These are phyloP conservation scores for Haplosporangium gracile DNA, from an alignment of 192 early-diverging fungal genomes.

Conservation along the genomic window DNA sequence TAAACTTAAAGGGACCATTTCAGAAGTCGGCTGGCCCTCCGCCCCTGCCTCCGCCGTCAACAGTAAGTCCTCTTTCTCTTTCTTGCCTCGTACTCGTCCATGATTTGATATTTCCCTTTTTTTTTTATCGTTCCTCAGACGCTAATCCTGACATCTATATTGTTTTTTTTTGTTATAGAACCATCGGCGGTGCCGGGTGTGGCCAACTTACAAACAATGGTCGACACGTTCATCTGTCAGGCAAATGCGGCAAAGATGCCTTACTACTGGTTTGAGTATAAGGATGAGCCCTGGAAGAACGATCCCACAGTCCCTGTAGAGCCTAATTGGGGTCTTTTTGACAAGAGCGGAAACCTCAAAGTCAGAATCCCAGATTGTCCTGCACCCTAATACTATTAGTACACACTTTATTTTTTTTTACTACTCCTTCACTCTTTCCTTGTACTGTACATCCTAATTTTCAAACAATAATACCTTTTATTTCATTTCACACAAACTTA, in stretches of 20 bases:
- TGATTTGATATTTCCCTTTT: not conserved
- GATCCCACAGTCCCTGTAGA: constrained; percentile 39
- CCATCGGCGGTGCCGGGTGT: constrained; percentile 45
- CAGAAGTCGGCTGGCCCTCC: constrained; percentile 81
- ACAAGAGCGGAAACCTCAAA: constrained; percentile 48
- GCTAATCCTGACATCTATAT: not conserved
- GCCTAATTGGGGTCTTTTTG: constrained; percentile 57
- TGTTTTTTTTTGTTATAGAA: not conserved
- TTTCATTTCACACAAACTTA: not conserved
- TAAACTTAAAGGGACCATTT: constrained; percentile 64
- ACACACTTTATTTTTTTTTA: not conserved
- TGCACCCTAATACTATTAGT: constrained; percentile 22
- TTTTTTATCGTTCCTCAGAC: not conserved
- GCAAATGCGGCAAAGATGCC: constrained; percentile 44
- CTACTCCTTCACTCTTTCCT: not conserved
- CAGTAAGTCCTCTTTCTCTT: not conserved
- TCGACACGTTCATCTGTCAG: constrained; percentile 54
- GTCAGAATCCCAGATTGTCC: constrained; percentile 51
- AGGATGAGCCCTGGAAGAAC: constrained; percentile 61
- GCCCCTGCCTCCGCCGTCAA: constrained; percentile 26
- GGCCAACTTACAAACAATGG: constrained; percentile 43
- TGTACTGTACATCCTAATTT: not conserved
- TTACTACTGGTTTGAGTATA: constrained; percentile 61
- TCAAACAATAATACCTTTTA: not conserved
- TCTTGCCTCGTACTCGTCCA: not conserved